Evolutionary conservation across 2,329 filamentous ascomycete genomes (phyloP), one percentile per base, ranked within the genome.

Genomic region (Leptographium lundbergii): DNA sequence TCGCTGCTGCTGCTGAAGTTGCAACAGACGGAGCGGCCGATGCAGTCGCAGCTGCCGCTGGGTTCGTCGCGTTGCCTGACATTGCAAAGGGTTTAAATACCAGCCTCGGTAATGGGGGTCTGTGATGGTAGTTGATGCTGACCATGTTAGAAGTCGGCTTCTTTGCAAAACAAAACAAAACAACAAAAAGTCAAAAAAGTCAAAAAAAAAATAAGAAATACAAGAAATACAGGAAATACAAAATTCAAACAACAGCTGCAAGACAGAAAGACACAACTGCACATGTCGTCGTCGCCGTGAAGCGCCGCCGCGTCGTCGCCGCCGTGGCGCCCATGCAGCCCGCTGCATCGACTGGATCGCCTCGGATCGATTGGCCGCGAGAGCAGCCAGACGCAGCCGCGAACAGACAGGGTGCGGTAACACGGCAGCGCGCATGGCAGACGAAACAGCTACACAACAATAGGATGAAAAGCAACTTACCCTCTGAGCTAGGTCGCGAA

Each of bases 21-120:
- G 51, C 32, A 5, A 22, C 52, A 11, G 32, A 32, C 11, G 32
- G 10, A 13, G 52, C 19, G n/a, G 32, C 25, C 6, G 54, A 19
- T 7, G 54, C n/a, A 24, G 54, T 42, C 25, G 17, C 39, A 22
- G 39, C 39, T n/a, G 52, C 60, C 34, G 29, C 61, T 59, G 64
- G 63, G 64, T 65, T 67, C 60, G 66, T 68, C 17, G 10, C 3
- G 34, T 57, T 57, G 47, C 5, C 32, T 56, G 67, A 68, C 69
- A 72, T 72, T 60, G 60, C 61, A 64, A 69, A 66, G 56, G 58
- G 54, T 56, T 65, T 62, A 57, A 66, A 67, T 61, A 61, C 65
- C 47, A 69, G 61, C 61, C 66, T 60, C 34, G 66, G 66, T 36
- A 62, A 60, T 29, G 59, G 61, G 58, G 68, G 71, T 57, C 61